Percentiles rank a stretch among this genome's conserved stretches.
phyloP scores from a whole-genome alignment of 495 filamentous ascomycete species.

The Hypoxylon cercidicola region DNA sequence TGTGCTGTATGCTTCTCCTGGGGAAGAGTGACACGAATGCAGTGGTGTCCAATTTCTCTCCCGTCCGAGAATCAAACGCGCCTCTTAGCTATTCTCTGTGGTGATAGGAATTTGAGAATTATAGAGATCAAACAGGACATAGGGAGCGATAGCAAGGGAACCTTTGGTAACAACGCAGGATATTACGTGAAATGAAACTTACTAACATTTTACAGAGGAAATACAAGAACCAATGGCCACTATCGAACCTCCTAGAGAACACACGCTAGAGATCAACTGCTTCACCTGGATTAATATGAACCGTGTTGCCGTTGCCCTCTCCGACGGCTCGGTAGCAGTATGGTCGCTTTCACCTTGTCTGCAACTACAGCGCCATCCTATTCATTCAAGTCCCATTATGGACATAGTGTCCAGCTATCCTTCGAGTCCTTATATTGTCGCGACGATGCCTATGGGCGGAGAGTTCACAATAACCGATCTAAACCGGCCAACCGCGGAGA shows the following conservation, averaged over 20 bases:
- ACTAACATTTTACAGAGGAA: conserved; percentile 49
- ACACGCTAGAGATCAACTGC: conserved; percentile 56
- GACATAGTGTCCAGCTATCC: conserved; percentile 61
- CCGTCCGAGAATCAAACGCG: conserved; percentile 37
- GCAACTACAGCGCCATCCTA: conserved; percentile 52
- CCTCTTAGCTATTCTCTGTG: conserved; percentile 53
- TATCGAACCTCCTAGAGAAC: conserved; percentile 53
- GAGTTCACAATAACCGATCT: conserved; percentile 58
- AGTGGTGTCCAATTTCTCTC: conserved; percentile 57
- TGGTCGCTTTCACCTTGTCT: conserved; percentile 58
- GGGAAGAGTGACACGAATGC: conserved; percentile 53
- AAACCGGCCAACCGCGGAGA: conserved; percentile 55
- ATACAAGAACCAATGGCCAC: conserved; percentile 51
- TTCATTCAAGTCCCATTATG: conserved; percentile 57
- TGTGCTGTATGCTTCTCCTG: conserved; percentile 51
- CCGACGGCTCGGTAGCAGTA: conserved; percentile 58
- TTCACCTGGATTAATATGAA: conserved; percentile 61
- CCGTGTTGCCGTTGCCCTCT: conserved; percentile 57
- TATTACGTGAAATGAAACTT: neutral
- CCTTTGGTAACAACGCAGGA: conserved; percentile 47
- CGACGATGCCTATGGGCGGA: conserved; percentile 58
- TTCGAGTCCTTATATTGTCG: conserved; percentile 56
- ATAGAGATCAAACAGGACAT: conserved; percentile 45
- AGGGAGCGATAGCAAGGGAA: conserved; percentile 28
- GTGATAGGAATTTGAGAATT: conserved; percentile 55